phyloP scores from a whole-genome alignment of 441 rosid species.

The Dalechampia spathulata region DNA sequence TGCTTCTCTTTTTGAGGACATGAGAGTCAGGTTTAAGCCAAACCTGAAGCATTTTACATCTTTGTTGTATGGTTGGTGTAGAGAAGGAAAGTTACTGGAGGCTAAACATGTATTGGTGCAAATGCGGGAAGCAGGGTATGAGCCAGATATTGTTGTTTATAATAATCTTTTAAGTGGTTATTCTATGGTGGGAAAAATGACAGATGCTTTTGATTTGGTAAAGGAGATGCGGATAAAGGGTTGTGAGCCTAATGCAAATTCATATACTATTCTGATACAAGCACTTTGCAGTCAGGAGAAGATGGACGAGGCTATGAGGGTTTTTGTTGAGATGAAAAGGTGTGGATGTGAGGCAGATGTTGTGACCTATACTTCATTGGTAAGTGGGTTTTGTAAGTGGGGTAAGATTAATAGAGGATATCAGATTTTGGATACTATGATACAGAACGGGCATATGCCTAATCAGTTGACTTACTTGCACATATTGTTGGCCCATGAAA shows the following conservation, averaged over 20 bases:
- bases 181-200: conserved; percentile 59
- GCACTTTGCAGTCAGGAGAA: conserved; percentile 59
- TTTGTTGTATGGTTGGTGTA: conserved; percentile 88
- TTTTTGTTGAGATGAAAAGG: conserved; percentile 73
- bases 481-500: conserved; percentile 80
- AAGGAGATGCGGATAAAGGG: conserved; percentile 73
- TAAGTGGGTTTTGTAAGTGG: conserved; percentile 82
- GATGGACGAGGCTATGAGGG: conserved; percentile 71
- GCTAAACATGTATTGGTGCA: conserved; percentile 73
- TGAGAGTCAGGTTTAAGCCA: conserved; percentile 49
- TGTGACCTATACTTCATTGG: conserved; percentile 58
- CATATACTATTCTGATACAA: conserved; percentile 81
- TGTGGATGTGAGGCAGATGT: conserved; percentile 63
- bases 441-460: conserved; percentile 45
- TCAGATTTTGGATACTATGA: conserved; percentile 55
- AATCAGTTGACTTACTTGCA: conserved; percentile 59
- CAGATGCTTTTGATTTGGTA: conserved; percentile 65
- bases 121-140: conserved; percentile 73
- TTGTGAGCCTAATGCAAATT: conserved; percentile 57
- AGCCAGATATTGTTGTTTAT: conserved; percentile 77
- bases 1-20: conserved; percentile 65
- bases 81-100: conserved; percentile 76
- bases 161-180: conserved; percentile 75
- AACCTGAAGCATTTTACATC: conserved; percentile 62
- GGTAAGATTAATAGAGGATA: conserved; percentile 59